These are phyloP conservation scores for Xylaria arbuscula DNA, from an alignment of 2,329 filamentous ascomycete species.

Conservation along the genomic window DNA sequence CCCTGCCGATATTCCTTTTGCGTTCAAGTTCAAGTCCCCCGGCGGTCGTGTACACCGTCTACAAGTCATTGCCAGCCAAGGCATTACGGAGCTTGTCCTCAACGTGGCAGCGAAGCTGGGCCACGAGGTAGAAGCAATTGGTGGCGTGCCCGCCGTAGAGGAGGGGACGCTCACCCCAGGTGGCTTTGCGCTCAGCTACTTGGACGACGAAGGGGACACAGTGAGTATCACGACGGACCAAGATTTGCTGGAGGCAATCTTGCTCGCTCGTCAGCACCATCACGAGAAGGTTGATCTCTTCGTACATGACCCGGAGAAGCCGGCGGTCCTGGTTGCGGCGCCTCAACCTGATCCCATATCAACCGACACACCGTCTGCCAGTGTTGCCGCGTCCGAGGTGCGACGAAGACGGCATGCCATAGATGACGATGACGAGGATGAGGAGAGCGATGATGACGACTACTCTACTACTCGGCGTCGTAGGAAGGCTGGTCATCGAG, in stretches of 20 bases:
- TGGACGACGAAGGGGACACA: slow-evolving; percentile 96
- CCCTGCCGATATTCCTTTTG: slow-evolving; percentile 81
- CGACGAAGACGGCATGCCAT: slow-evolving; percentile 60
- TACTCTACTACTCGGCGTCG: slow-evolving; percentile 63
- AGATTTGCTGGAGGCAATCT: slow-evolving; percentile 89
- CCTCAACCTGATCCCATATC: slow-evolving; percentile 56
- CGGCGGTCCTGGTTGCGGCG: slow-evolving; percentile 76
- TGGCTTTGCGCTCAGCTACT: slow-evolving; percentile 92
- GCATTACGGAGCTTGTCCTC: slow-evolving; percentile 80
- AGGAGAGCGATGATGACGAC: slow-evolving; percentile 65
- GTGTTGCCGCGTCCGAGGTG: slow-evolving; percentile 57
- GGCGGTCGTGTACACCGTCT: slow-evolving; percentile 93
- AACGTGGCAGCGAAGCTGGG: slow-evolving; percentile 88
- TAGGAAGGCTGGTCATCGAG: slow-evolving; percentile 58
- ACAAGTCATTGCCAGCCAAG: slow-evolving; percentile 83
- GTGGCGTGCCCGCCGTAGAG: slow-evolving; percentile 80
- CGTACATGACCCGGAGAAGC: slow-evolving; percentile 90
- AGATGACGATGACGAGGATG: slow-evolving; percentile 64
- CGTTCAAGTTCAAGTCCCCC: slow-evolving; percentile 99
- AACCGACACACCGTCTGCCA: slow-evolving; percentile 60
- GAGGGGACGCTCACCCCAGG: slow-evolving; percentile 80
- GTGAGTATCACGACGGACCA: slow-evolving; percentile 97
- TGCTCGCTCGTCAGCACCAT: slow-evolving; percentile 78
- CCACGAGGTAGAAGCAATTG: slow-evolving; percentile 82
- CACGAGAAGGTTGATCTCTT: slow-evolving; percentile 97